phyloP scores from a whole-genome alignment of 1,284 basidiomycete species.

The Tilletia caries region DNA sequence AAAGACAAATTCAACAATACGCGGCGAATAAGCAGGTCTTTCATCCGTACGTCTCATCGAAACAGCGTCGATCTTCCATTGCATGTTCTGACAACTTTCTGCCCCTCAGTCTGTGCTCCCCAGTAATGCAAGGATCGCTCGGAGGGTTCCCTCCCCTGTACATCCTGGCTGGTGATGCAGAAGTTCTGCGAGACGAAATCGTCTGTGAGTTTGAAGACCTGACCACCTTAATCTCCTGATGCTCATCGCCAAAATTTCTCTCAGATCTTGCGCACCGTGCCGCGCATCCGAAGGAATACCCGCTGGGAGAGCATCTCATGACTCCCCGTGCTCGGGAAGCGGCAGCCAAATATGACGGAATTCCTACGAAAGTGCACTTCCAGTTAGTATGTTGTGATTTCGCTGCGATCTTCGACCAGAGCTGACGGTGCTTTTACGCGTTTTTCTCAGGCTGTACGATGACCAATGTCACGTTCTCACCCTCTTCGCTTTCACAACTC shows the following conservation, averaged over 20 bases:
- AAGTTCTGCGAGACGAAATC: constrained; percentile 84
- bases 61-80: not conserved
- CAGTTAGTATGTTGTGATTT: constrained; percentile 57
- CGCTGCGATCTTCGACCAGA: not conserved
- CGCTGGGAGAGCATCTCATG: constrained; percentile 64
- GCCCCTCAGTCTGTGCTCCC: constrained; percentile 79
- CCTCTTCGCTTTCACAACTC: constrained; percentile 55
- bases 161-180: constrained; percentile 77
- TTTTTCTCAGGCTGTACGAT: constrained; percentile 34
- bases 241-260: not conserved
- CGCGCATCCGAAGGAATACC: constrained; percentile 73
- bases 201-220: constrained; percentile 61
- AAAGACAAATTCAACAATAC: constrained; percentile 78
- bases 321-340: constrained; percentile 54
- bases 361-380: constrained; percentile 81
- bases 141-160: constrained; percentile 86
- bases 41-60: not conserved
- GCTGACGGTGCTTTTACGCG: not conserved
- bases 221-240: constrained; percentile 18
- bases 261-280: constrained; percentile 73
- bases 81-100: not conserved
- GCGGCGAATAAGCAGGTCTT: constrained; percentile 74
- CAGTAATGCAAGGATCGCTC: constrained; percentile 69
- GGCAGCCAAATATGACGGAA: constrained; percentile 55
- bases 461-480: constrained; percentile 59